A percentile compares a stretch with the other conserved stretches of the same genome.
Conservation (phyloP, 2,329 filamentous ascomycete genomes). For the Neocucurbitaria cava region DNA sequence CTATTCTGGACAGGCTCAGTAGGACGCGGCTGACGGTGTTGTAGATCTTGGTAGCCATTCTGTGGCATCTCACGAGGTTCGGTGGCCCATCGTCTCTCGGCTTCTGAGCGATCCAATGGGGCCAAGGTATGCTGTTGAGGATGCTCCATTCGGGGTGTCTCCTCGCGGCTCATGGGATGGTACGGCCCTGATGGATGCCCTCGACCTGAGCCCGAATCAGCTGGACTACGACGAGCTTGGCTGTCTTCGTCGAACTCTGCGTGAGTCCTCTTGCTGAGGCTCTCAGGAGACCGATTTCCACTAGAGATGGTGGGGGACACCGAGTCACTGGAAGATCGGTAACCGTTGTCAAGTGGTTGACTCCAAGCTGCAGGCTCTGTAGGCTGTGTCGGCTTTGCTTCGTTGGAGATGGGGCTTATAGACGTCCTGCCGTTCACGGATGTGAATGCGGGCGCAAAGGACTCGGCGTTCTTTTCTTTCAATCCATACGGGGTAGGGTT, state of each 20-base stretch:
- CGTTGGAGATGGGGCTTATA: slow-evolving; percentile 31
- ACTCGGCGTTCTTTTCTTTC: slow-evolving; percentile 34
- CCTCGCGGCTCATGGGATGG: slow-evolving; percentile 48
- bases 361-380: slow-evolving; percentile 25
- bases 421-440: slow-evolving; percentile 45
- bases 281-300: slow-evolving; percentile 31
- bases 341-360: slow-evolving; percentile 23
- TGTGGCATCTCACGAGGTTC: slow-evolving; percentile 35
- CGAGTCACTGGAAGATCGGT: slow-evolving; percentile 25
- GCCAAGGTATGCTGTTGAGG: slow-evolving; percentile 33
- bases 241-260: slow-evolving; percentile 63
- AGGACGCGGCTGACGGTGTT: slow-evolving; percentile 34
- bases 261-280: slow-evolving; percentile 67
- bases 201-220: slow-evolving; percentile 43
- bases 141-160: slow-evolving; percentile 32
- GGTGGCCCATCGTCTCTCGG: slow-evolving; percentile 39
- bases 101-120: slow-evolving; percentile 33
- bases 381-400: slow-evolving; percentile 27
- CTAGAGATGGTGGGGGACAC: slow-evolving; percentile 29
- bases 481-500: slow-evolving; percentile 38
- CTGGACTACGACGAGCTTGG: slow-evolving; percentile 49
- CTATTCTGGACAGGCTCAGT: slow-evolving; percentile 21
- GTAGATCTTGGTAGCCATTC: slow-evolving; percentile 31
- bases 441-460: slow-evolving; percentile 43
- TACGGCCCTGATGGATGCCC: slow-evolving; percentile 41